Base-by-base conservation (phyloP, 257 asterid genomes). In the Thymus mandschuricus region DNA sequence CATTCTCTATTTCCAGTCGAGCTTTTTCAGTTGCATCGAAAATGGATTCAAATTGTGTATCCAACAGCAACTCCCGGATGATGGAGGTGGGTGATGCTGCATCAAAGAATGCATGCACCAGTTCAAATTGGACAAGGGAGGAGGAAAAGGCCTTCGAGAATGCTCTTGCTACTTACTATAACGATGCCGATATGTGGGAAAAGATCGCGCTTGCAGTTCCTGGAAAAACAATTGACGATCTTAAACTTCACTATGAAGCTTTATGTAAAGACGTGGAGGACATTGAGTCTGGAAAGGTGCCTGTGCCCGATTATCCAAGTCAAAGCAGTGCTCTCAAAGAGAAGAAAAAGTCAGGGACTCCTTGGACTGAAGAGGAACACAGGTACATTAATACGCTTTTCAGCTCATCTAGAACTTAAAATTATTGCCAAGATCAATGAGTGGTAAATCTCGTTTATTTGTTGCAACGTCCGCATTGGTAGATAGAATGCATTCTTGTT, bases 301-400 rank as follows among this genome's bases (percentile, higher is more conserved):
- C 81, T n/a, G 29, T 79, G 68, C 85, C 88, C 31, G 3, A 35
- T 50, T 78, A 81, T 70, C 62, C 60, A 6, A 72, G 56, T 68
- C 51, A 60, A 44, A 71, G 21, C 45, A 33, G 65, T n/a, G 52
- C 27, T 60, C 73, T 51, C 30, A 48, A 9, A 34, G 50, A 60
- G 65, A 50, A 65, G 62, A 79, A 54, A 52, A 82, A 41, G 66
- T 56, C 75, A 63, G 85, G 83, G 35, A 45, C n/a, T 49, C 80
- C 80, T 69, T 85, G 89, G 89, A 74, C 90, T 3, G 70, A 75
- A 74, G 82, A 81, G 61, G 87, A 87, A 76, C 90, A 81, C 51
- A 74, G 82, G 88, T 85, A 38, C 2, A 38, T 38, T 66, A 64
- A 31, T 33, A 33, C 21, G 21, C 21, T 35, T 8, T 49, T 60